phyloP scores from a whole-genome alignment of 257 asterid species.

The Schizonepeta tenuifolia region DNA sequence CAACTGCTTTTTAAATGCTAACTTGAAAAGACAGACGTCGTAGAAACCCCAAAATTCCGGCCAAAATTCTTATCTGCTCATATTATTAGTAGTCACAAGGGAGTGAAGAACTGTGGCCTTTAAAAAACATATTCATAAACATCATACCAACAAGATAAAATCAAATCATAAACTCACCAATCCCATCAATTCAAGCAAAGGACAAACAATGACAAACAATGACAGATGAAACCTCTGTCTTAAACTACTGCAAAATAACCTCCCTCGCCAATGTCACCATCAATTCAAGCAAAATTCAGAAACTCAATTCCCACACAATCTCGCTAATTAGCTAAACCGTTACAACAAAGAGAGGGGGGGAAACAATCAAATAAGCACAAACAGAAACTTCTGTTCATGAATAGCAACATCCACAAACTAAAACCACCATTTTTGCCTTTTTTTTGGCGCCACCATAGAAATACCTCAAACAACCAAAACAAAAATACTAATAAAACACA shows the following conservation, averaged over 20 bases:
- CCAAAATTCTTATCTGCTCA: background rate
- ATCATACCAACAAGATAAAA: background rate
- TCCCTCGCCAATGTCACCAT: slow-evolving; percentile 6
- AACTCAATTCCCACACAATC: slow-evolving; percentile 4
- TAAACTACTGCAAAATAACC: slow-evolving; percentile 3
- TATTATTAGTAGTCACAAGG: background rate
- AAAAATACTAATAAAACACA: background rate
- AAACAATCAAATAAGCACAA: background rate
- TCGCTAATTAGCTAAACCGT: background rate
- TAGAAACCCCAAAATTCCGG: background rate
- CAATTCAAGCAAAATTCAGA: slow-evolving; percentile 29
- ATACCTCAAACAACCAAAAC: background rate
- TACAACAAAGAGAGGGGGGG: background rate
- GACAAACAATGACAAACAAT: background rate
- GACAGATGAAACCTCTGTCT: slow-evolving; percentile 6
- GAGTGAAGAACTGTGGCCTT: background rate
- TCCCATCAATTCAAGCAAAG: slow-evolving; percentile 16
- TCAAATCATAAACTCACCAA: slow-evolving; percentile 7
- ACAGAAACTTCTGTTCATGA: background rate
- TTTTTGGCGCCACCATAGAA: slow-evolving; percentile 23
- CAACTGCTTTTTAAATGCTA: background rate
- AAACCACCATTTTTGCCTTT: slow-evolving; percentile 24
- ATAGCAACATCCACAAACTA: slow-evolving; percentile 22
- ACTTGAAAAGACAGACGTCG: background rate
- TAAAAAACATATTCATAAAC: background rate